Evolutionary conservation across 192 early-diverging fungal genomes (phyloP).

Genomic region (Coemansia sp.): DNA sequence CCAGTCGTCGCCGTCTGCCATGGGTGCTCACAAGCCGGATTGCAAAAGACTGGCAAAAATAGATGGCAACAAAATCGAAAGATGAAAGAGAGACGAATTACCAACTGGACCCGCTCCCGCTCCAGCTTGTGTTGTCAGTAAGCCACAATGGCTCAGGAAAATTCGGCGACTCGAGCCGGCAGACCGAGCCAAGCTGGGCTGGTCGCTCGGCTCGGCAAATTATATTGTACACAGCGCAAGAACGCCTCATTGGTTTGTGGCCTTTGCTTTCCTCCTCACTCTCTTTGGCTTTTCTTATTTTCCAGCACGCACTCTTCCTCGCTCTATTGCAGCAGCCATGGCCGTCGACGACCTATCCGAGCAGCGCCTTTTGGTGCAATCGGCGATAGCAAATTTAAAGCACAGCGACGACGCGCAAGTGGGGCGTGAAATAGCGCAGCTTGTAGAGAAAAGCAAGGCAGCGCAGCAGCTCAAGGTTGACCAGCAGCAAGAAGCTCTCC

Average conservation of each 20-base stretch:
- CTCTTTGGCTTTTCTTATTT: conserved; percentile 1
- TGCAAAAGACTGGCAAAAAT: no score
- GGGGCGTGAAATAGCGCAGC: conserved; percentile 3
- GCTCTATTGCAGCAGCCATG: neutral
- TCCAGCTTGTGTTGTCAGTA: no score
- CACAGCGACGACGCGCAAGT: conserved; percentile 23
- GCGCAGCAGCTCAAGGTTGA: conserved; percentile 10
- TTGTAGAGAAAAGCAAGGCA: conserved; percentile 5
- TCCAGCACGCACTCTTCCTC: neutral
- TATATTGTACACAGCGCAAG: no score
- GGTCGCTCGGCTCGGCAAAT: no score
- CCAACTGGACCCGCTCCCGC: no score
- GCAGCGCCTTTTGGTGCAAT: conserved; percentile 21
- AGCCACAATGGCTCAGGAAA: no score
- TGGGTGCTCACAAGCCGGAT: no score
- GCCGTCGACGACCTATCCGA: conserved; percentile 26
- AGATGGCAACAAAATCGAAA: no score
- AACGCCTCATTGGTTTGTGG: no score
- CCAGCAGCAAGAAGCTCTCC: conserved; percentile 28
- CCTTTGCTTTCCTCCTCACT: neutral
- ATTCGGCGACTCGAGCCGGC: no score
- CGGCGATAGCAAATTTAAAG: conserved; percentile 20
- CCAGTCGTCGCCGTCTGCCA: conserved; percentile 36
- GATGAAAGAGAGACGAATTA: no score
- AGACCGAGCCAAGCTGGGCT: no score